A percentile compares a stretch with the other conserved stretches of the same genome.
Conservation (phyloP, 1,139 yeast species). For the Saccharomycopsis hybrid region DNA sequence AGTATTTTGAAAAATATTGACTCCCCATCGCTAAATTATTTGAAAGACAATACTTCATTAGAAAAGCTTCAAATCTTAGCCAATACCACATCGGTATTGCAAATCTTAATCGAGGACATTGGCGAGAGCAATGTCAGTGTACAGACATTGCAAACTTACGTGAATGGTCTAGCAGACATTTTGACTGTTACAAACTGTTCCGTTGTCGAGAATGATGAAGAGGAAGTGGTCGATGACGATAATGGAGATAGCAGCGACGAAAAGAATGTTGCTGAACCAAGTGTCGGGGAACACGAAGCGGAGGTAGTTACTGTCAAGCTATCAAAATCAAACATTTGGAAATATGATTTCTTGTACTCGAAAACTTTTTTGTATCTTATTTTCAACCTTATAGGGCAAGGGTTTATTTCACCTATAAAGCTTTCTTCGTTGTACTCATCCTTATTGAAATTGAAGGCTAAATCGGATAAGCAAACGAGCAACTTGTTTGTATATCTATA, state of each 20-base stretch:
- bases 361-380: conserved; percentile 24
- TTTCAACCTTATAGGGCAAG: conserved; percentile 16
- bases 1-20: too few relatives aligned
- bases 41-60: neutral
- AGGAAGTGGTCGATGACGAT: too few relatives aligned
- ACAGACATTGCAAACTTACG: too few relatives aligned
- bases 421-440: conserved; percentile 24
- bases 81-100: neutral
- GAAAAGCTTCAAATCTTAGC: neutral
- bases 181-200: too few relatives aligned
- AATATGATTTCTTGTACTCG: conserved; percentile 23
- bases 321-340: neutral
- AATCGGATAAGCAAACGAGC: conserved; percentile 23
- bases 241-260: too few relatives aligned
- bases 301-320: neutral
- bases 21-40: neutral
- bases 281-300: too few relatives aligned
- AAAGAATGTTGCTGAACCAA: too few relatives aligned
- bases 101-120: too few relatives aligned
- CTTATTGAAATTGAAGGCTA: conserved; percentile 24
- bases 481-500: conserved; percentile 21
- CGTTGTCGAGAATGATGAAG: too few relatives aligned
- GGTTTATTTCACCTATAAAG: conserved; percentile 9
- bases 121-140: too few relatives aligned
- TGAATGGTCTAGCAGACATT: too few relatives aligned